Percentiles rank a stretch among this genome's conserved stretches.
These are phyloP conservation scores for Dipteronia dyeriana DNA, from an alignment of 345 rosid genomes.

Conservation along the genomic window DNA sequence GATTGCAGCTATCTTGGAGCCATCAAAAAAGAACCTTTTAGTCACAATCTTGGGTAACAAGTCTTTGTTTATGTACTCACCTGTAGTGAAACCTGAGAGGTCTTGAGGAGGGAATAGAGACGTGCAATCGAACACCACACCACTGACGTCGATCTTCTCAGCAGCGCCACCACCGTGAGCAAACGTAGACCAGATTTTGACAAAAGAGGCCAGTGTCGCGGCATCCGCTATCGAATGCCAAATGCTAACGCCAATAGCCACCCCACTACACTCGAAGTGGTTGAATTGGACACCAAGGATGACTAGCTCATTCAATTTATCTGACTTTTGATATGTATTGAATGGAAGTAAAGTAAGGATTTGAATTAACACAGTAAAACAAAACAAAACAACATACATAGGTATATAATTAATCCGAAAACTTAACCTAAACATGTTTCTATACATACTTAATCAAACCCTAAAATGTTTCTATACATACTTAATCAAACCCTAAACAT, in stretches of 20 bases:
- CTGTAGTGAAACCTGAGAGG: no score
- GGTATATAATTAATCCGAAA: no score
- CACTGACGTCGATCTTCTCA: no score
- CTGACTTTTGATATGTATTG: no score
- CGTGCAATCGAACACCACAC: conserved; percentile 17
- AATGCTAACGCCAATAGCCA: conserved; percentile 25
- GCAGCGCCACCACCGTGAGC: conserved; percentile 11
- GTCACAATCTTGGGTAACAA: background rate
- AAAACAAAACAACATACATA: no score
- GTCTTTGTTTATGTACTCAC: background rate
- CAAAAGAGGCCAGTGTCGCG: conserved; percentile 8
- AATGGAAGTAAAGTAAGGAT: conserved; percentile 29
- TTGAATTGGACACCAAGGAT: conserved; percentile 25
- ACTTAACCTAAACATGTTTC: no score
- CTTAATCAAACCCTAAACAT: no score
- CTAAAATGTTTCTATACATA: no score
- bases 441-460: no score
- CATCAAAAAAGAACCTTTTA: conserved; percentile 28
- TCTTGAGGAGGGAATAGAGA: conserved; percentile 23
- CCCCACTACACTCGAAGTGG: conserved; percentile 30
- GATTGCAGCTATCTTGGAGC: conserved; percentile 10
- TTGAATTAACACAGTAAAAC: no score
- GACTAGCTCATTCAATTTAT: no score
- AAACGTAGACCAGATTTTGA: conserved; percentile 24
- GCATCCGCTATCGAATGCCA: conserved; percentile 32